A percentile compares a stretch with the other conserved stretches of the same genome.
Conservation (phyloP, 1,284 basidiomycete species). For the Irpex sp. region DNA sequence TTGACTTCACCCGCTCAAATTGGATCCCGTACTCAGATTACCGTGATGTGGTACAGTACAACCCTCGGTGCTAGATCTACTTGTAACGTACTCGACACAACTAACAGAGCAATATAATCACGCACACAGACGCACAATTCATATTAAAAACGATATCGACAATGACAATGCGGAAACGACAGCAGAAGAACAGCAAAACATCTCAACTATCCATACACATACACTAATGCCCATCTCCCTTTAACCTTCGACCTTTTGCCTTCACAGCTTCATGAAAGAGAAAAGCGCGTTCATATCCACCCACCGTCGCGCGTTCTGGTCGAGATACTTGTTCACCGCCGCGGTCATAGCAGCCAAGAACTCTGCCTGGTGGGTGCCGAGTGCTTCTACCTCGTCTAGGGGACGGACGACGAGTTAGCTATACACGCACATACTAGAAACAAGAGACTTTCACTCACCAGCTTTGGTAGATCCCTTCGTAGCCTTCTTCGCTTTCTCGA, state of each 20-base stretch:
- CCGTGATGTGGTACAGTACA: too few species aligned
- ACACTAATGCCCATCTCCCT: too few species aligned
- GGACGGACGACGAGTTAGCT: not conserved
- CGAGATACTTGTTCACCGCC: constrained; percentile 75
- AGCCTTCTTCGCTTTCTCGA: constrained; percentile 57
- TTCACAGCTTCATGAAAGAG: constrained; percentile 66
- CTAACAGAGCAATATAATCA: too few species aligned
- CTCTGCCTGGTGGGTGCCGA: constrained; percentile 46
- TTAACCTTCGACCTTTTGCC: too few species aligned
- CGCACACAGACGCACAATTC: too few species aligned
- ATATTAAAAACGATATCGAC: too few species aligned
- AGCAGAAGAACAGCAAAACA: too few species aligned
- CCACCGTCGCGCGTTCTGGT: constrained; percentile 83
- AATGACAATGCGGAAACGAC: too few species aligned
- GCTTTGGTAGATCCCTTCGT: constrained; percentile 39
- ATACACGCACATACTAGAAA: not conserved
- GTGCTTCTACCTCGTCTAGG: constrained; percentile 52
- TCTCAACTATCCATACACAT: too few species aligned
- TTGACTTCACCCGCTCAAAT: not conserved
- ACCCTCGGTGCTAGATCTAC: too few species aligned
- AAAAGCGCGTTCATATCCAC: constrained; percentile 79
- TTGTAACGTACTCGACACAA: too few species aligned
- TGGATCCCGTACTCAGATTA: too few species aligned
- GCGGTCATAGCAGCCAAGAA: constrained; percentile 51
- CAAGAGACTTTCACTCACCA: constrained; percentile 1